A percentile compares a stretch with the other conserved stretches of the same genome.
Conservation (phyloP, 1,284 basidiomycete genomes). For the Ustilago loliicola region DNA sequence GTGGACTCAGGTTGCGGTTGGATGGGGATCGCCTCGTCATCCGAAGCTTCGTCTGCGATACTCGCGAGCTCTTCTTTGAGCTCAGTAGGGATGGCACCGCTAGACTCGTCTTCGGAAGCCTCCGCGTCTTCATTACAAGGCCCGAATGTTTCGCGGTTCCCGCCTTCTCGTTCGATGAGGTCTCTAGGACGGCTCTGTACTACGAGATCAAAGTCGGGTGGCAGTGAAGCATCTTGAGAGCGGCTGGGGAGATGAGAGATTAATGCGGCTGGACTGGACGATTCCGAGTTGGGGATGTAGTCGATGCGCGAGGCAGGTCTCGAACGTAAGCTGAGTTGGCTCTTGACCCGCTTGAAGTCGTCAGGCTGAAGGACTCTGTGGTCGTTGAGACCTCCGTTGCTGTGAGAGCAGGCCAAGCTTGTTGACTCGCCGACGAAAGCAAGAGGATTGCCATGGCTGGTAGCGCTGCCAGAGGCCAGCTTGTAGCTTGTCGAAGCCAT, state of each 20-base stretch:
- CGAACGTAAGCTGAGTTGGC: constrained; percentile 19
- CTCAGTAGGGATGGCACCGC: not conserved
- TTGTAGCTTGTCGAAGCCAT: constrained; percentile 15
- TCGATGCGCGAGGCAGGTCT: constrained; percentile 24
- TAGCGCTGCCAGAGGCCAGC: constrained; percentile 4
- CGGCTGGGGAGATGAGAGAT: not conserved
- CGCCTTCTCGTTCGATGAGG: constrained; percentile 7
- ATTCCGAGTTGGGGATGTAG: not conserved
- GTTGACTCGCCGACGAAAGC: constrained; percentile 7
- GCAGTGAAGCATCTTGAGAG: constrained; percentile 9
- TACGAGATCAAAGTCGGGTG: constrained; percentile 33
- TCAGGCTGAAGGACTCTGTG: constrained; percentile 36
- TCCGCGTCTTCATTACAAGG: constrained; percentile 16
- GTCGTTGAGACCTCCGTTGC: constrained; percentile 14
- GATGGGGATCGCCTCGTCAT: constrained; percentile 8
- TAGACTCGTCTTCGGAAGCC: constrained; percentile 1
- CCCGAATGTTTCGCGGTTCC: constrained; percentile 30
- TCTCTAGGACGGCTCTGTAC: constrained; percentile 6
- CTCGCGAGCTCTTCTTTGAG: constrained; percentile 18
- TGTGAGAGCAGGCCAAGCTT: constrained; percentile 17
- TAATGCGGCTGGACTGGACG: constrained; percentile 1
- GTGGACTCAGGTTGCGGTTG: not conserved
- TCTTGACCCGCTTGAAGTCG: constrained; percentile 40
- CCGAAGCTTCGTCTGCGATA: constrained; percentile 18
- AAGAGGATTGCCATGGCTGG: constrained; percentile 6